Evolutionary conservation across 108 stramenopile genomes (phyloP), one percentile per base, ranked within the genome.

Genomic region (Nitzschia putrida): DNA sequence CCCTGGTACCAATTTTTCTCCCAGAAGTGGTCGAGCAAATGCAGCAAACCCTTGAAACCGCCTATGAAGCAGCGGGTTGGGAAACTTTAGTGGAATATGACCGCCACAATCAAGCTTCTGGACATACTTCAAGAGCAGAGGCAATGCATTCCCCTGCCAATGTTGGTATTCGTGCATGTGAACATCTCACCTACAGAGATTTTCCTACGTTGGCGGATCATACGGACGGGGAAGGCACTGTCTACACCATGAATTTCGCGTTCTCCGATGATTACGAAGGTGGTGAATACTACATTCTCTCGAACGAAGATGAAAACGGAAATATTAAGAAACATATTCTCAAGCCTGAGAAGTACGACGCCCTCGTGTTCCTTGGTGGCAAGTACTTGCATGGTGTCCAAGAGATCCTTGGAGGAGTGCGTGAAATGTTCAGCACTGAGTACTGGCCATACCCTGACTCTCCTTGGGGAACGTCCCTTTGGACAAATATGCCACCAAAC

Each of bases 341-440:
- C 7, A 63, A 63, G 22, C 66, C 72, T 22, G 51, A 73, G 21
- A 71, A 72, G 34, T 72, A 78, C 66, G 70, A 72, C n/a, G 64
- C 65, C 23, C 23, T 78, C 34, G 71, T 78, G 12, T 78, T 78
- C 52, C 49, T 78, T 44, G 77, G 77, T 22, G 77, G 77, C 16
- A 39, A 41, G 38, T 68, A 78, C 49, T 23, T 68, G 13, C 77
- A 78, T 52, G 77, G 77, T 21, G 71, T 78, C 41, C 45, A 69
- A 14, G 64, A 78, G 44, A 78, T 78, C 20, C 53, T 22, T 24
- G 70, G 71, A 13, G 77, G 77, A 13, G 42, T 59, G 22, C 77
- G 78, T 16, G 78, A 79, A 58, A 73, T 79, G 72, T 79, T 73
- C 39, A 69, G 72, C 54, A 69, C 68, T 20, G 78, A 79, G 53